Evolutionary conservation across 2,329 filamentous ascomycete genomes (phyloP), one percentile per base, ranked within the genome.

Genomic region (Neoascochyta sp.): DNA sequence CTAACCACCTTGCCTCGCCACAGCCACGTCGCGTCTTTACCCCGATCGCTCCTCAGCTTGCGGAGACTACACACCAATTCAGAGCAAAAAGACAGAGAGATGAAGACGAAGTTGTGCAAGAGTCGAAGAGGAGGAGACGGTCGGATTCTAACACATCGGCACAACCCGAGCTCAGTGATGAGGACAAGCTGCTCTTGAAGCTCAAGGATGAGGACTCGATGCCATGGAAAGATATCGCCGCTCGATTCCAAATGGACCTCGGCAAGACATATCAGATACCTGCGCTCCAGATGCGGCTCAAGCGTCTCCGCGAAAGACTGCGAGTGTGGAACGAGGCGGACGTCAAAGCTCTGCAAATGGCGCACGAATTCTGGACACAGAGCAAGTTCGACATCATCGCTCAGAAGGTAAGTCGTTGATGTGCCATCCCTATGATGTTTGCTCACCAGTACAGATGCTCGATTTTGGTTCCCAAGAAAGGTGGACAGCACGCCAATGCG

Each of bases 181-280:
- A 74, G 47, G 71, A 75, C 35, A 61, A 62, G 24, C 52, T 73
- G 12, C 64, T 75, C 7, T 55, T 74, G 10, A 61, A 65, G 36
- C 61, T 75, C 25, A 74, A 73, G 34, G 70, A 74, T 35, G 69
- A 73, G 27, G 69, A 74, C 32, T 63, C 57, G 17, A 64, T 74
- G 32, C 67, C 71, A 0, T 75, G 71, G 72, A 75, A 75, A 47
- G 71, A 74, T 34, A 74, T 75, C 36, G 69, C 68, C 7, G 59
- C 62, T 5, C 67, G 67, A 13, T 74, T 74, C 50, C 62, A 69
- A 32, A 62, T 61, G 9, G 69, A 73, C 16, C 56, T 68, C 16
- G 68, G 68, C 33, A 69, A 72, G 45, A 60, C 54, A 4, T 68
- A 70, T 39, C 67, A 73, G 39, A 69, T 74, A 27, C 69, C 71